Evolutionary conservation across 164 flowering plant species (phyloP).

Genomic region (Annona cherimola): DNA sequence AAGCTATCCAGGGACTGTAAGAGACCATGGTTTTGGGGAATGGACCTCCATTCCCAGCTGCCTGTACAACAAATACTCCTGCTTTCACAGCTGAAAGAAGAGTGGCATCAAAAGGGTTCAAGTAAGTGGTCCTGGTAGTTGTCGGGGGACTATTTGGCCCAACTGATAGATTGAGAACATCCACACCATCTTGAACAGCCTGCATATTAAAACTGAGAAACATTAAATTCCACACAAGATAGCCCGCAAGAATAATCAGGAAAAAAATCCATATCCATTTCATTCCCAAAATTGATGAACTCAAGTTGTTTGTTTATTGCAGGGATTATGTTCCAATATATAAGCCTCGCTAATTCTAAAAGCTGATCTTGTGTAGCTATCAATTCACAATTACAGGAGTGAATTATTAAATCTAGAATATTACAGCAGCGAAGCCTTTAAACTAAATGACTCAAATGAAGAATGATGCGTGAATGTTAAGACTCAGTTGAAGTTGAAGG

Average conservation of each 20-base stretch:
- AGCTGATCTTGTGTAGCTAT: neutral
- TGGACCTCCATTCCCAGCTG: slow-evolving; percentile 99
- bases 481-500: too few species aligned
- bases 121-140: slow-evolving; percentile 71
- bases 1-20: slow-evolving; percentile 95
- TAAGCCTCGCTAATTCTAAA: too few species aligned
- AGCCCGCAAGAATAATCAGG: neutral
- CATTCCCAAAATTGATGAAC: neutral
- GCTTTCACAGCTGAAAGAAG: slow-evolving; percentile 96
- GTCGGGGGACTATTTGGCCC: slow-evolving; percentile 96
- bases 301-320: neutral
- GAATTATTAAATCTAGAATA: too few species aligned
- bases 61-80: slow-evolving; percentile 97
- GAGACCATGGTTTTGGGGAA: slow-evolving; percentile 87
- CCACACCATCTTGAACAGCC: slow-evolving; percentile 99
- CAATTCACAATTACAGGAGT: too few species aligned
- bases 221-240: neutral
- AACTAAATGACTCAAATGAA: too few species aligned
- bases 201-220: slow-evolving; percentile 26
- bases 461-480: too few species aligned
- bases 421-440: too few species aligned
- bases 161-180: slow-evolving; percentile 91
- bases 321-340: neutral
- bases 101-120: slow-evolving; percentile 90
- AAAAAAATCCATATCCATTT: neutral